Evolutionary conservation across 2,329 filamentous ascomycete genomes (phyloP), one percentile per base, ranked within the genome.

Genomic region (Zymoseptoria crescenta): DNA sequence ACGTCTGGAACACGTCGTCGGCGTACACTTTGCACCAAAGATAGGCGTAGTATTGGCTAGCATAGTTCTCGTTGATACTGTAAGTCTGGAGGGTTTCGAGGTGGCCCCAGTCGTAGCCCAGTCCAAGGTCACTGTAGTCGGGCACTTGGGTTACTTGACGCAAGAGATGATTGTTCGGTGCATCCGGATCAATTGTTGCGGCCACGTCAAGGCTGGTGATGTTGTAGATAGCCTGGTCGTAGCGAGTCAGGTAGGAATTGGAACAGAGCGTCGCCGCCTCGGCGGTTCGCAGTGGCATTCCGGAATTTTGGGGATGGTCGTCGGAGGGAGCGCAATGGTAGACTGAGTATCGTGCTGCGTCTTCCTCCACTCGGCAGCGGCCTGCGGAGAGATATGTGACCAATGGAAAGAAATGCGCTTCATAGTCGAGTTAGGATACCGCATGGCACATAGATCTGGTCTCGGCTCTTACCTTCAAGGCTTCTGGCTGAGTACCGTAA

Each of bases 331-430:
- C 6, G 48, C 10, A 41, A 41, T 52, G 21, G 52, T 29, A n/a
- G 50, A 35, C 6, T 29, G 35, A n/a, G 52, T 50, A 8, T 54
- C 55, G 9, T 20, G 27, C 13, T 52, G 51, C 24, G 51, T 45
- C 13, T 58, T 55, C 48, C 48, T 55, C 56, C 56, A 62, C 4
- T 50, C 56, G 9, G 24, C 48, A 29, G 55, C 51, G 24, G 29
- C 45, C 19, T 56, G 53, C 1, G 52, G 49, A 9, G 52, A 56
- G 4, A 58, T 35, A 45, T 59, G 54, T 0, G 57, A 59, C 30
- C 56, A 59, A 55, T 63, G 61, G 21, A 59, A 56, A 50, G 59
- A 61, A 24, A 63, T 41, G 35, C 35, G 35, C 35, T 41, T 9
- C 35, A 41, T 16, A 16, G 35, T 41, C 13, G 10, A 41, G 35